Percentiles rank a stretch among this genome's conserved stretches.
Conservation (phyloP, 2,329 filamentous ascomycete species). For the Chrysosphaeria jannelii region DNA sequence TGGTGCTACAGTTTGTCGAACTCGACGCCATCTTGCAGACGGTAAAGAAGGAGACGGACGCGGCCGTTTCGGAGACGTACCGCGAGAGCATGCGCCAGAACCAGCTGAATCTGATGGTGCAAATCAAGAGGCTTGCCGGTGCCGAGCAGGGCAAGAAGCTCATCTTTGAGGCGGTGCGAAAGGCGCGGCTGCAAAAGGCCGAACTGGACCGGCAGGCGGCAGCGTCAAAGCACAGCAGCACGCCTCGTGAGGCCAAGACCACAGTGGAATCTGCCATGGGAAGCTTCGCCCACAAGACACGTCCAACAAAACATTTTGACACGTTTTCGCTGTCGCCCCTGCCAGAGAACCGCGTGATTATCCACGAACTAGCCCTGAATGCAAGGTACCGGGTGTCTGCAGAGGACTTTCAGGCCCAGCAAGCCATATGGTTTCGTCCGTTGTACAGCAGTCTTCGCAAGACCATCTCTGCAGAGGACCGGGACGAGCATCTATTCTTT, state of each 20-base stretch:
- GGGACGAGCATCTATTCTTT: conserved; percentile 33
- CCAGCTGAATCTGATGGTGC: conserved; percentile 47
- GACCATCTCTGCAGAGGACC: conserved; percentile 34
- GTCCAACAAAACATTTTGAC: too few species aligned
- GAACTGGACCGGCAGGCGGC: conserved; percentile 30
- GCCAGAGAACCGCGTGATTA: conserved; percentile 42
- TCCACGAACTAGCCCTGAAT: conserved; percentile 57
- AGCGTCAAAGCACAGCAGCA: conserved; percentile 24
- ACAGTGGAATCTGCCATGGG: conserved; percentile 11
- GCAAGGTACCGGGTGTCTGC: conserved; percentile 43
- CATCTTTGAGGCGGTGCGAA: conserved; percentile 44
- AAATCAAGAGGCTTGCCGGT: conserved; percentile 52
- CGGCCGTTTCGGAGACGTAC: conserved; percentile 46
- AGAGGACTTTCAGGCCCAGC: conserved; percentile 26
- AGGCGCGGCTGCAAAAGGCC: conserved; percentile 30
- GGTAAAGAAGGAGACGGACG: conserved; percentile 48
- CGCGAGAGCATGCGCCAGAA: conserved; percentile 54
- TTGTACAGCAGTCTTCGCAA: conserved; percentile 25
- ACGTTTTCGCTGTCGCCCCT: conserved; percentile 17
- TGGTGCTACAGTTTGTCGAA: conserved; percentile 67
- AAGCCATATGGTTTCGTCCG: conserved; percentile 16
- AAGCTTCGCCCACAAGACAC: conserved; percentile 8
- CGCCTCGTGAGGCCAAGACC: conserved; percentile 29
- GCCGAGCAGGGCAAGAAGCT: conserved; percentile 37
- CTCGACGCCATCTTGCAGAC: conserved; percentile 61